Evolutionary conservation across 148 eudicot species (phyloP), one percentile per base, ranked within the genome.

Genomic region (Rhododendron ferrugineum): DNA sequence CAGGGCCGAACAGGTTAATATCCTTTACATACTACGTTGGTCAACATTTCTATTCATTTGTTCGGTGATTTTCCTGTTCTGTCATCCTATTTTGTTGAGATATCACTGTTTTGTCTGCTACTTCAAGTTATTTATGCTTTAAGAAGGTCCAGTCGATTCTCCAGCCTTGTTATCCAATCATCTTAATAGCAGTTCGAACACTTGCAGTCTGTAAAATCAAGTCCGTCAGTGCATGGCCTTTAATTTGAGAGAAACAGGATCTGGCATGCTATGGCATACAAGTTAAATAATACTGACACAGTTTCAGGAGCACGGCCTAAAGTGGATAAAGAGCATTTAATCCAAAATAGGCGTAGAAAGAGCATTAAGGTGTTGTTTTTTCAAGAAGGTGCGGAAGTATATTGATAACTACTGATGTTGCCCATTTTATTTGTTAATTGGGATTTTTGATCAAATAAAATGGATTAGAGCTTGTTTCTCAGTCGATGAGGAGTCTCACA

Each of bases 1-100:
- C 89, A 93, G 89, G 98, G 98, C 83, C 93, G 98, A 58, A 94
- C 98, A 92, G 98, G 98, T 96, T 84, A 20, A 47, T 77, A 22
- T 62, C 50, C 11, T 14, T 89, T 7, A 72, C 46, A 56, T 54
- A 50, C 18, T 52, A 36, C 36, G 42, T 72, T 79, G 66, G 20
- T 13, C 32, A 9, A 20, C 28, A 22, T 34, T 80, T 66, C 80
- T 15, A 3, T 49, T 20, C 72, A 64, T 85, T 15, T 18, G 23
- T 34, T 74, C 72, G 5, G 2, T 37, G 64, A 56, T 80, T 5
- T 42, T 46, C 22, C 18, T 82, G n/a, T 5, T 23, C 30, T 26
- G 20, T 44, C 23, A 42, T 23, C 14, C 37, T 62, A 26, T 16
- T 81, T 37, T 62, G 52, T 82, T 28, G 16, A 42, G n/a, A 50